phyloP scores from a whole-genome alignment of 164 flowering plant genomes.

The Vitis riparia region DNA sequence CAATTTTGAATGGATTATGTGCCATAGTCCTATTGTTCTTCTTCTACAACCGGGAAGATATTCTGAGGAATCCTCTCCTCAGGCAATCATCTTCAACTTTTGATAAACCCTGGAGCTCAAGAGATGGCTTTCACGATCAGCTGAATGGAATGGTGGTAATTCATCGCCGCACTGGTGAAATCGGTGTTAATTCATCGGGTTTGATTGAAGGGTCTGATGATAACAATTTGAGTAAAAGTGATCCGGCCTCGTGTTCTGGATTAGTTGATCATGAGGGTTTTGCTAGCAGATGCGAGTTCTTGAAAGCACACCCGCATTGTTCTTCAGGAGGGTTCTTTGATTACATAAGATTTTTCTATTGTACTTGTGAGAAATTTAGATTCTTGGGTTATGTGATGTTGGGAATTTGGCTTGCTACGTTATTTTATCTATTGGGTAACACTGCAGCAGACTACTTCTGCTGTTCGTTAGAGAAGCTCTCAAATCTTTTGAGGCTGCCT shows the following conservation, averaged over 20 bases:
- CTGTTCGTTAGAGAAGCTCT: constrained; percentile 81
- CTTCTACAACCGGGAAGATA: constrained; percentile 40
- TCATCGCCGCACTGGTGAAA: constrained; percentile 40
- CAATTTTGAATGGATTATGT: constrained; percentile 53
- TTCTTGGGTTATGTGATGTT: constrained; percentile 54
- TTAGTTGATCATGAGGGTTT: constrained; percentile 59
- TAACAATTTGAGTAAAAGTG: constrained; percentile 14
- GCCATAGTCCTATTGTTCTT: constrained; percentile 43
- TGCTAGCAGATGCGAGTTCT: constrained; percentile 56
- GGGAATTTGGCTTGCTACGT: constrained; percentile 67
- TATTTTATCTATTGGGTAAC: constrained; percentile 90
- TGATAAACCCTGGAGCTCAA: constrained; percentile 18
- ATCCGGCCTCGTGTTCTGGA: constrained; percentile 47
- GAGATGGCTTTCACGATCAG: constrained; percentile 1
- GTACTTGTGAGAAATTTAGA: constrained; percentile 49
- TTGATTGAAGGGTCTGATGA: constrained; percentile 12
- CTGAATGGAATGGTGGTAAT: constrained; percentile 12
- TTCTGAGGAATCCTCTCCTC: constrained; percentile 30
- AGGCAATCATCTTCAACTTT: constrained; percentile 13
- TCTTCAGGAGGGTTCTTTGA: constrained; percentile 65
- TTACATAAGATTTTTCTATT: constrained; percentile 74
- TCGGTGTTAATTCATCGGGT: constrained; percentile 24
- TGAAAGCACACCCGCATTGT: constrained; percentile 68
- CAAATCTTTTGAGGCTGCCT: constrained; percentile 65
- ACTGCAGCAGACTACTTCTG: constrained; percentile 97